Percentiles rank a stretch among this genome's conserved stretches.
Evolutionary conservation across 164 flowering plant species (phyloP).

Genomic region (Vitis labrusca): DNA sequence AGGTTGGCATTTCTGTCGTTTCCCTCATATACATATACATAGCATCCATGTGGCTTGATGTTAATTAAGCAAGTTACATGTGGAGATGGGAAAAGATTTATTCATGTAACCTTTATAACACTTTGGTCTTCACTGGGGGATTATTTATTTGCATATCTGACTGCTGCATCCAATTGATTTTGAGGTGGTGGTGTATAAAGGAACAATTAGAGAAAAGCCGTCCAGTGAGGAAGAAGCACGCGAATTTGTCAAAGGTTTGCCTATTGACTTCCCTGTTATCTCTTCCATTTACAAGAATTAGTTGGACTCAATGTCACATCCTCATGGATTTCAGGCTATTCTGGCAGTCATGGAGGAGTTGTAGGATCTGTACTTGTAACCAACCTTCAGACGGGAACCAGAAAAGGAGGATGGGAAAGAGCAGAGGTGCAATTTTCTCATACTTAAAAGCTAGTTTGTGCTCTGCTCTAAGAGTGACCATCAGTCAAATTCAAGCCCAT

Average conservation of each 20-base stretch:
- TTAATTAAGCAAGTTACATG: not conserved
- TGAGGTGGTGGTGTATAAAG: conserved; percentile 49
- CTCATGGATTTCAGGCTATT: conserved; percentile 37
- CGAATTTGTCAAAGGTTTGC: conserved; percentile 41
- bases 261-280: not conserved
- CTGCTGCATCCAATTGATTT: conserved; percentile 17
- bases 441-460: not conserved
- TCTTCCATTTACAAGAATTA: not conserved
- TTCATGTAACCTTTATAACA: not conserved
- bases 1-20: not conserved
- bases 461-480: not conserved
- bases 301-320: not conserved
- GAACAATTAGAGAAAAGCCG: conserved; percentile 48
- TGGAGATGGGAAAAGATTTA: not conserved
- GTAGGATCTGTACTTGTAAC: conserved; percentile 47
- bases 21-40: not conserved
- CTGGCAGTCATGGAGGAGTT: conserved; percentile 43
- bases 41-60: not conserved
- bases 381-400: conserved; percentile 40
- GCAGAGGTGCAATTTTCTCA: conserved; percentile 39
- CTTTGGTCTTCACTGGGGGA: not conserved
- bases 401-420: conserved; percentile 42
- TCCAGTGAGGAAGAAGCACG: conserved; percentile 46
- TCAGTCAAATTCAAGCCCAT: not conserved
- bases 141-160: conserved; percentile 8